Evolutionary conservation across 179 eudicot genomes (phyloP).

Genomic region (Gypsophila paniculata): DNA sequence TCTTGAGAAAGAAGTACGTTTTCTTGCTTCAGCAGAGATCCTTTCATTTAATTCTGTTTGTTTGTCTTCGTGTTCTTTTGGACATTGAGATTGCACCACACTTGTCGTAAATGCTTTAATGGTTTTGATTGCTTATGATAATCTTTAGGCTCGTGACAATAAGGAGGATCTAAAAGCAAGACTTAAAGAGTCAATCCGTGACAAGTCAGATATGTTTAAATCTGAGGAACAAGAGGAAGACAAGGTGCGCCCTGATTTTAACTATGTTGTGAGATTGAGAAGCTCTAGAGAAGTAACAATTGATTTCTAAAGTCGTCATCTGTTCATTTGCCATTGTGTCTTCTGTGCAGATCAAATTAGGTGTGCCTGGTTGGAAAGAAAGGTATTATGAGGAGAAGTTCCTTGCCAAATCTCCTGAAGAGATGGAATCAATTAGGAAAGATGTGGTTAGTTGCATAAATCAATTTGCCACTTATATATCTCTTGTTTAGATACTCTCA

Average conservation of each 20-base stretch:
- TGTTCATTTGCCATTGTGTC: background rate
- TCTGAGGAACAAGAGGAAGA: constrained; percentile 66
- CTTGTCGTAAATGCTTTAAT: background rate
- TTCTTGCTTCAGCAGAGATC: constrained; percentile 29
- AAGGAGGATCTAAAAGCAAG: constrained; percentile 76
- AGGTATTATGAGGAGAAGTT: constrained; percentile 95
- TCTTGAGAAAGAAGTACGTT: constrained; percentile 70
- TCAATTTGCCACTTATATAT: background rate
- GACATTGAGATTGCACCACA: background rate
- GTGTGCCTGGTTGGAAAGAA: constrained; percentile 93
- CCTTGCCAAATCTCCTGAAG: constrained; percentile 59
- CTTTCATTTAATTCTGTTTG: constrained; percentile 16
- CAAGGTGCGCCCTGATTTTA: constrained; percentile 47
- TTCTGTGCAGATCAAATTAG: constrained; percentile 65
- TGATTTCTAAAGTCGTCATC: background rate
- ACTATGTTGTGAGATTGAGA: background rate
- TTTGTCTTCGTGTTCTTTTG: constrained; percentile 8
- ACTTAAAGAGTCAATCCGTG: constrained; percentile 76
- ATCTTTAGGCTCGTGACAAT: constrained; percentile 58
- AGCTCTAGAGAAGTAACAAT: background rate
- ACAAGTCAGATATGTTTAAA: constrained; percentile 76
- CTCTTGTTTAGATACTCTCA: background rate
- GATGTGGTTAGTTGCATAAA: constrained; percentile 70
- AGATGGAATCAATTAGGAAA: constrained; percentile 57
- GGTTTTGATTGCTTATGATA: constrained; percentile 1